phyloP scores from a whole-genome alignment of 2,329 filamentous ascomycete species.

The Beauveria asiatica region DNA sequence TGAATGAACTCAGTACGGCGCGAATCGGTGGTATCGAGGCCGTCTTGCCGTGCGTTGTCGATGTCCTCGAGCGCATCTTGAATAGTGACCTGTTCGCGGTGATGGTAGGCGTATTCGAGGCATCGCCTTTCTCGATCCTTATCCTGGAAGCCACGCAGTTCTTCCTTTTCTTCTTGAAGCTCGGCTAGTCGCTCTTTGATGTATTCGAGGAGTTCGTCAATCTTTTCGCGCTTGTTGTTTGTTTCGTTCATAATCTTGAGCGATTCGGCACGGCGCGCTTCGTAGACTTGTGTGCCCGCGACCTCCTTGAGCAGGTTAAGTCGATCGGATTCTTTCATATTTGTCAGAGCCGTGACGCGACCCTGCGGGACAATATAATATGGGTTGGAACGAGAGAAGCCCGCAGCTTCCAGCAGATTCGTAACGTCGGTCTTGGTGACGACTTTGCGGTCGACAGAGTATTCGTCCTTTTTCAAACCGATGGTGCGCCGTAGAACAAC shows the following conservation, averaged over 20 bases:
- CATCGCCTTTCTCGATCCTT: constrained; percentile 88
- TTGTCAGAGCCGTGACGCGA: constrained; percentile 88
- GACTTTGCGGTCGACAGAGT: constrained; percentile 93
- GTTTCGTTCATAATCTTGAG: constrained; percentile 96
- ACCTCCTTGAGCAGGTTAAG: constrained; percentile 91
- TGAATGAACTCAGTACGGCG: constrained; percentile 68
- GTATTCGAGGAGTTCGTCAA: constrained; percentile 83
- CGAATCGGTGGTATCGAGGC: constrained; percentile 75
- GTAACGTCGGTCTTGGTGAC: constrained; percentile 90
- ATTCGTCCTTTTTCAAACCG: constrained; percentile 96
- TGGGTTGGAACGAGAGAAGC: constrained; percentile 93
- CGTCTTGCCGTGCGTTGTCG: constrained; percentile 71
- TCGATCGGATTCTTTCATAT: constrained; percentile 95
- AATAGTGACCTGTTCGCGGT: constrained; percentile 77
- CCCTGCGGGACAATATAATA: constrained; percentile 99
- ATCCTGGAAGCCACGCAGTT: constrained; percentile 86
- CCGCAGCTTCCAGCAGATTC: constrained; percentile 89
- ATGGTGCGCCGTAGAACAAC: constrained; percentile 89
- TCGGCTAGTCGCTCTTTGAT: constrained; percentile 86
- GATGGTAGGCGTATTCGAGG: constrained; percentile 89
- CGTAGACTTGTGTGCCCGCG: constrained; percentile 96
- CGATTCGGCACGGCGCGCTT: constrained; percentile 81
- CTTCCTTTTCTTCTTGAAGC: constrained; percentile 94
- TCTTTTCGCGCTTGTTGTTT: constrained; percentile 87
- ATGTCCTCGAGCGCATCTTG: constrained; percentile 71